Conservation (phyloP, 2,329 filamentous ascomycete species). For the Penicillium sp. region DNA sequence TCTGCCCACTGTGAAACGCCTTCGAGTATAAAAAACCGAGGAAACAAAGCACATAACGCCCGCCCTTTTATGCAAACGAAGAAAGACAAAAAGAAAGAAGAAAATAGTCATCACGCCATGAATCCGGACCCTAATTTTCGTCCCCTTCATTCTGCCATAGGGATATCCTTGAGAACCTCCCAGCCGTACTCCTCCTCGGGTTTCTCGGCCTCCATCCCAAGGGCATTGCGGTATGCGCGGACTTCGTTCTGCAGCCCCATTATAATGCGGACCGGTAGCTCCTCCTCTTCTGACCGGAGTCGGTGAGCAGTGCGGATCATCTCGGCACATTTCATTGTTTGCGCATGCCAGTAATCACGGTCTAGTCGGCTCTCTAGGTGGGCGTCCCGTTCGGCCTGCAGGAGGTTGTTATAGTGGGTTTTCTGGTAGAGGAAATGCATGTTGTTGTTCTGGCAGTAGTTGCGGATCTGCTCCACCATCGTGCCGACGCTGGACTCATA, state of each 20-base stretch:
- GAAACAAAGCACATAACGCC: neutral
- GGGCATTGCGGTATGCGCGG: constrained; percentile 44
- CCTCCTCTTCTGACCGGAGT: constrained; percentile 48
- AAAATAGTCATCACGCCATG: constrained; percentile 13
- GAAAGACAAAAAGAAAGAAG: neutral
- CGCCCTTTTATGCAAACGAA: constrained; percentile 2
- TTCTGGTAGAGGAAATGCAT: constrained; percentile 46
- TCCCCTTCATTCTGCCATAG: constrained; percentile 30
- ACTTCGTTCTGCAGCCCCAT: constrained; percentile 49
- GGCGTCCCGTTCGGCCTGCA: constrained; percentile 49
- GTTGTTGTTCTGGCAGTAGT: constrained; percentile 49
- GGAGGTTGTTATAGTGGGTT: constrained; percentile 48
- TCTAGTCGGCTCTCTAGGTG: constrained; percentile 48
- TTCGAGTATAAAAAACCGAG: neutral
- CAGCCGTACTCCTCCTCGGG: constrained; percentile 49
- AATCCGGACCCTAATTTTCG: constrained; percentile 1
- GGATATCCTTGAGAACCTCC: constrained; percentile 45
- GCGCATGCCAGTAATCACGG: constrained; percentile 47
- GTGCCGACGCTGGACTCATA: constrained; percentile 46
- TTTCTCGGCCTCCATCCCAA: constrained; percentile 48
- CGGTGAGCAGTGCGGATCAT: constrained; percentile 48
- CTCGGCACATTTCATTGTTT: constrained; percentile 46
- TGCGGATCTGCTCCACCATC: constrained; percentile 50
- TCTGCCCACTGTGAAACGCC: neutral
- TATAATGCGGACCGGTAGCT: constrained; percentile 42